These are phyloP conservation scores for Blastobotrys buckinghamii DNA, from an alignment of 1,139 yeast species.

Conservation along the genomic window DNA sequence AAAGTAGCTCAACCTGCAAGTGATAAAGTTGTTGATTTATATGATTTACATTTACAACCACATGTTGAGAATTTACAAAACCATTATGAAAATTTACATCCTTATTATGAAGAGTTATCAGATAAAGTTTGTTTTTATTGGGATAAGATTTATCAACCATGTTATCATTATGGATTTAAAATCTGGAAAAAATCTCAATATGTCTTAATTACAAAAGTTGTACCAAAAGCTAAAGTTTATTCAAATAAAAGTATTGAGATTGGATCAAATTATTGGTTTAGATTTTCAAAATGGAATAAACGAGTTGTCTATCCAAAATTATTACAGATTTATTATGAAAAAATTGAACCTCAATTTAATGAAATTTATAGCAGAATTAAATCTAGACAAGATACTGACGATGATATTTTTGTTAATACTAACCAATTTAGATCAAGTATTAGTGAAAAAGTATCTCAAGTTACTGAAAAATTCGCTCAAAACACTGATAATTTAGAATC, in stretches of 20 bases:
- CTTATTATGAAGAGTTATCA: background rate
- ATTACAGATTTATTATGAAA: conserved; percentile 20
- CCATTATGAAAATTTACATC: conserved; percentile 14
- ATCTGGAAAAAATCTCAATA: conserved; percentile 11
- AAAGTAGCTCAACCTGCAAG: conserved; percentile 15
- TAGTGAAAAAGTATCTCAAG: background rate
- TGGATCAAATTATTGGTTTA: conserved; percentile 4
- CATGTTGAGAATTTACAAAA: conserved; percentile 8
- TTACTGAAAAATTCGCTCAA: background rate
- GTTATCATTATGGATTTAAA: conserved; percentile 9
- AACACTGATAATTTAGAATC: background rate
- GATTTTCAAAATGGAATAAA: conserved; percentile 17
- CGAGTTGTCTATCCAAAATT: conserved; percentile 20
- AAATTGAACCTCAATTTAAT: conserved; percentile 28
- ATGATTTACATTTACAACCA: conserved; percentile 16
- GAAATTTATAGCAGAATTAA: conserved; percentile 25
- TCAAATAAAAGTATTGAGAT: conserved; percentile 7
- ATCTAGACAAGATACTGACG: conserved; percentile 9
- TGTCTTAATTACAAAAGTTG: conserved; percentile 13
- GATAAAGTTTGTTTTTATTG: background rate
- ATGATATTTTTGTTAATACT: conserved; percentile 9
- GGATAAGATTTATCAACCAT: conserved; percentile 12
- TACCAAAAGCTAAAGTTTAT: conserved; percentile 10
- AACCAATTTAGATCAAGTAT: conserved; percentile 5
- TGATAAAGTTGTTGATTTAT: conserved; percentile 12